A percentile compares a stretch with the other conserved stretches of the same genome.
phyloP scores from a whole-genome alignment of 371 early-diverging fungal species.

The Lichtheimia ornata region DNA sequence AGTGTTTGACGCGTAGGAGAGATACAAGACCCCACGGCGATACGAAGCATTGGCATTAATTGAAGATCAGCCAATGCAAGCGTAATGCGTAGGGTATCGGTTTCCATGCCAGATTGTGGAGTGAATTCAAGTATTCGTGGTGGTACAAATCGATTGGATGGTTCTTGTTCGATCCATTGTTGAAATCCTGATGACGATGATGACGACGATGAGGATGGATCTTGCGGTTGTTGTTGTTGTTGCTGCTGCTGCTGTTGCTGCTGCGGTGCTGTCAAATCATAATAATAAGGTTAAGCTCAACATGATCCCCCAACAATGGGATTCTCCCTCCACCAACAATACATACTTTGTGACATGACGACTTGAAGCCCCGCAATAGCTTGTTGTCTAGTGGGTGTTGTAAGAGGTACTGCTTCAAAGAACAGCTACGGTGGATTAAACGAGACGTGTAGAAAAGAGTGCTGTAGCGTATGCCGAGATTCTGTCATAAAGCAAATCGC shows the following conservation, averaged over 20 bases:
- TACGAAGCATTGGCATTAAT: conserved; percentile 13
- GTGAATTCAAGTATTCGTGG: conserved; percentile 23
- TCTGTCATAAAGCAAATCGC: background rate
- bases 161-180: conserved; percentile 17
- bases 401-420: background rate
- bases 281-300: conserved; percentile 11
- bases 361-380: conserved; percentile 28
- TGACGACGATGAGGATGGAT: conserved; percentile 1
- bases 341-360: conserved; percentile 27
- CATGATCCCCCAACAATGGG: background rate
- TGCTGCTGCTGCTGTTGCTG: conserved; percentile 9
- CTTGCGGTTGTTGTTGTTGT: conserved; percentile 11
- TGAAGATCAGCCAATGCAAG: conserved; percentile 15
- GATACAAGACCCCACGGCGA: conserved; percentile 26
- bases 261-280: conserved; percentile 16
- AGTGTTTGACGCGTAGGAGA: conserved; percentile 14
- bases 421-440: background rate
- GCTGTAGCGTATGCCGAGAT: background rate
- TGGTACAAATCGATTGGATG: conserved; percentile 19
- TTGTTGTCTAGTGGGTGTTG: no score
- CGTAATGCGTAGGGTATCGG: conserved; percentile 21
- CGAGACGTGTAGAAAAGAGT: background rate
- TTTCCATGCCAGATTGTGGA: conserved; percentile 22
- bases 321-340: no score
- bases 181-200: background rate